These are phyloP conservation scores for Onygena corvina DNA, from an alignment of 2,329 filamentous ascomycete species.

Conservation along the genomic window DNA sequence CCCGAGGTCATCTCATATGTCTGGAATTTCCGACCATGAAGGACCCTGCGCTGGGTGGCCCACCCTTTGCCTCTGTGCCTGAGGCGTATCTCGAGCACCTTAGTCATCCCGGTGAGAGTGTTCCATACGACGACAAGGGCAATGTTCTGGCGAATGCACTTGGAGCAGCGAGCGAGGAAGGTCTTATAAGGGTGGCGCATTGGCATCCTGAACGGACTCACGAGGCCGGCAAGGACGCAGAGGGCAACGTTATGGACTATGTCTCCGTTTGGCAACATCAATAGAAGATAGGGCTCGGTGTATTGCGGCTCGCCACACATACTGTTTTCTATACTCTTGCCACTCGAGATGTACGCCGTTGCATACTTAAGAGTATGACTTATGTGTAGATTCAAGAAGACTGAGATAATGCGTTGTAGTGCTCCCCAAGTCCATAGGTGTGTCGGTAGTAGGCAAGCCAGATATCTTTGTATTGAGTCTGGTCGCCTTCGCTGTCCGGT, in stretches of 20 bases:
- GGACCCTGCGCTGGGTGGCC: conserved; percentile 51
- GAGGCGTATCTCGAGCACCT: conserved; percentile 62
- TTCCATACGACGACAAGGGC: conserved; percentile 49
- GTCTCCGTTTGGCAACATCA: conserved; percentile 35
- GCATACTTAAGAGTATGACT: neutral
- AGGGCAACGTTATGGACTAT: conserved; percentile 32
- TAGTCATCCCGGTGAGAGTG: conserved; percentile 53
- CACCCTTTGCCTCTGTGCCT: conserved; percentile 59
- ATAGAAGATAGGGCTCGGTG: conserved; percentile 14
- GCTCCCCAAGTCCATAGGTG: conserved; percentile 86
- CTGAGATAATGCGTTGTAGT: conserved; percentile 79
- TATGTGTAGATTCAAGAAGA: conserved; percentile 18
- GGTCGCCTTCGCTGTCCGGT: conserved; percentile 31
- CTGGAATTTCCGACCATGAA: conserved; percentile 72
- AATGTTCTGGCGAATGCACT: conserved; percentile 39
- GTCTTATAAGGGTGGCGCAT: conserved; percentile 39
- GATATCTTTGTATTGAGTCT: conserved; percentile 41
- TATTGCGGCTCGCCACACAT: neutral
- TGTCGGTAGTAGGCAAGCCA: conserved; percentile 96
- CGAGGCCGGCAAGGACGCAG: conserved; percentile 38
- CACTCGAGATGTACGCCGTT: neutral
- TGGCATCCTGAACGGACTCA: conserved; percentile 48
- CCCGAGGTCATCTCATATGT: conserved; percentile 44
- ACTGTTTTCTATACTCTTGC: neutral
- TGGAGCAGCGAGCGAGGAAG: conserved; percentile 30